These are phyloP conservation scores for Trichoderma sp. DNA, from an alignment of 2,329 filamentous ascomycete species.

Conservation along the genomic window DNA sequence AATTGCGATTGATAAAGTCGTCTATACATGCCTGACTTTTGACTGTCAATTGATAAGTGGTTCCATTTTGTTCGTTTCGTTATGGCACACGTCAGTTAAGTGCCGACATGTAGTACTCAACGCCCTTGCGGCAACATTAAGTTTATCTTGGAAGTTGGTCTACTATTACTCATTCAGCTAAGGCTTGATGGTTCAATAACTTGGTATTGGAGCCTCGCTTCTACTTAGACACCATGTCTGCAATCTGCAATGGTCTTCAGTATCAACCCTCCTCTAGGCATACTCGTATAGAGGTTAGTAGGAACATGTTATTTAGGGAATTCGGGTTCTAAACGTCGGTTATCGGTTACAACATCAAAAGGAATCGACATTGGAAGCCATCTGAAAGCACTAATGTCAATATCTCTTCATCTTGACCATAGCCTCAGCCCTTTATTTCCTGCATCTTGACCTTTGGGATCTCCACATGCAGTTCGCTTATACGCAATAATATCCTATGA, in stretches of 20 bases:
- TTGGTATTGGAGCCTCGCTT: background rate
- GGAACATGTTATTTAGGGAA: background rate
- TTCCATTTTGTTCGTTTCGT: background rate
- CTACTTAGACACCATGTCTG: background rate
- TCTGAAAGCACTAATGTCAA: background rate
- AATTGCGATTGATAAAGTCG: background rate
- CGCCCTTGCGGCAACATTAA: background rate
- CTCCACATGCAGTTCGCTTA: background rate
- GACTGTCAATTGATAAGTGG: background rate
- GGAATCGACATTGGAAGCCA: background rate
- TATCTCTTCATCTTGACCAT: background rate
- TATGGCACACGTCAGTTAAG: background rate
- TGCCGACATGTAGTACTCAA: background rate
- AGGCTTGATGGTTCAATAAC: background rate
- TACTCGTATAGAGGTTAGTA: background rate
- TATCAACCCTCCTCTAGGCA: background rate
- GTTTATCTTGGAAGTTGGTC: background rate
- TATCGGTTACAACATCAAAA: background rate
- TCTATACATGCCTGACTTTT: background rate
- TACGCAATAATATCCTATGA: background rate
- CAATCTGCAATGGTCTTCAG: background rate
- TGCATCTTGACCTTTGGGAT: background rate
- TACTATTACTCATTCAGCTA: background rate
- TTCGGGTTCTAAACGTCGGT: background rate
- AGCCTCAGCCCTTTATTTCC: background rate